Evolutionary conservation across 2,329 filamentous ascomycete genomes (phyloP), one percentile per base, ranked within the genome.

Genomic region (Westerdykella aurantiaca): DNA sequence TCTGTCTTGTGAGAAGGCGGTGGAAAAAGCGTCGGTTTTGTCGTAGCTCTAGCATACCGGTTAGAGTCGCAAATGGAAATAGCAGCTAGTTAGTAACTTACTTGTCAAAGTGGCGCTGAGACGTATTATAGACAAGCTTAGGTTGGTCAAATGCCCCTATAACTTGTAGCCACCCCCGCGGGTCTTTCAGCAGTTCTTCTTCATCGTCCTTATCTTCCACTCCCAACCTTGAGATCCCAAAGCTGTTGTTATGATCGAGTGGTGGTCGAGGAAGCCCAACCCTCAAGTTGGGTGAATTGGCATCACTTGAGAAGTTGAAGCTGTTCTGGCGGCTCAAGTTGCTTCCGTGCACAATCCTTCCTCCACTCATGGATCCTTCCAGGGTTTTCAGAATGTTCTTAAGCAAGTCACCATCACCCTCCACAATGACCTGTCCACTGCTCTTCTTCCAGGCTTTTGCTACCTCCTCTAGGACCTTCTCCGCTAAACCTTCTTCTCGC

Each of bases 401-500:
- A 47, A 98, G 72, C 22, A 72, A 70, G 55, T 85, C 81, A 6
- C 63, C 68, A 33, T 83, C 79, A 21, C 91, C 91, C 42, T 96
- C 88, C 2, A 98, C 86, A 52, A 98, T 95, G 42, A 95, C 86
- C 17, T 87, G 87, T 1, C 88, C 88, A 62, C 87, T 89, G 47
- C 85, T 78, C 53, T 84, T 87, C 72, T 96, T 97, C 94, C 93
- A 98, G 54, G 80, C 80, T 66, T 86, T 85, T 1, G 93, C 90
- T 6, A 90, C 81, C 67, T 97, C 93, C 58, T 98, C 93, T 31
- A 98, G 72, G 11, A 96, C 88, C 53, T 84, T 85, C 67, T 98
- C 94, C 2, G 90, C 93, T 25, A 96, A 74, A 0, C 94, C 91
- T 64, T 95, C 89, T 71, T 97, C 90, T 57, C 91, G 81, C 93